Evolutionary conservation across 2,329 filamentous ascomycete genomes (phyloP).

Genomic region (Fonsecaea pedrosoi): DNA sequence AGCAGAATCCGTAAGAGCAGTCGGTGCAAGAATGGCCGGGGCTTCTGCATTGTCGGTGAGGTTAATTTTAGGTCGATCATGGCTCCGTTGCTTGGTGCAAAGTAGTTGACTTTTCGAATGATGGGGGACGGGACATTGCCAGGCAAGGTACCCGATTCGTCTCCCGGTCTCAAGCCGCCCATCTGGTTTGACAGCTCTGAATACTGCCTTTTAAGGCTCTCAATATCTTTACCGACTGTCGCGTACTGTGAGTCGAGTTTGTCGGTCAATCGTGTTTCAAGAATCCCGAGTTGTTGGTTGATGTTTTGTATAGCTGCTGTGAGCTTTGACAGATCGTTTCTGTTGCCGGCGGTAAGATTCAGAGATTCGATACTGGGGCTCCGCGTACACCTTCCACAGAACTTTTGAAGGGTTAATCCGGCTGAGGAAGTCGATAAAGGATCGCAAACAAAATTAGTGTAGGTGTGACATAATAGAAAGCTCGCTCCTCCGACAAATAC

Average conservation of each 20-base stretch:
- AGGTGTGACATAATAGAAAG: conserved; percentile 35
- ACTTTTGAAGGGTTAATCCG: conserved; percentile 30
- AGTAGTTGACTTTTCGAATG: conserved; percentile 70
- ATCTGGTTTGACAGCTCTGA: conserved; percentile 31
- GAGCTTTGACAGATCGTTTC: conserved; percentile 32
- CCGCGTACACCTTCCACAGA: conserved; percentile 35
- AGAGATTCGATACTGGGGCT: conserved; percentile 4
- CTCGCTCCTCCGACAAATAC: conserved; percentile 22
- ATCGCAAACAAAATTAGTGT: conserved; percentile 33
- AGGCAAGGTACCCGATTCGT: not conserved
- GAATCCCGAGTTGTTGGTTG: conserved; percentile 33
- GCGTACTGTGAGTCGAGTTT: conserved; percentile 32
- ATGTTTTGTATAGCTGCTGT: conserved; percentile 31
- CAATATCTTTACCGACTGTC: conserved; percentile 27
- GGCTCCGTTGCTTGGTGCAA: conserved; percentile 70
- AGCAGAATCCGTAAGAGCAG: conserved; percentile 35
- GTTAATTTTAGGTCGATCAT: conserved; percentile 65
- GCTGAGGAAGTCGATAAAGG: conserved; percentile 32
- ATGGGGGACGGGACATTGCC: conserved; percentile 36
- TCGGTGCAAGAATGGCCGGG: conserved; percentile 37
- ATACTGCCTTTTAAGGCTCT: conserved; percentile 34
- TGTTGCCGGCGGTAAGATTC: conserved; percentile 31
- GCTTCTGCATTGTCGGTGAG: conserved; percentile 60
- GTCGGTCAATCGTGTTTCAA: conserved; percentile 34
- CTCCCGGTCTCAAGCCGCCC: conserved; percentile 12